Conservation (phyloP, 2,329 filamentous ascomycete genomes). For the Fusarium graminum region DNA sequence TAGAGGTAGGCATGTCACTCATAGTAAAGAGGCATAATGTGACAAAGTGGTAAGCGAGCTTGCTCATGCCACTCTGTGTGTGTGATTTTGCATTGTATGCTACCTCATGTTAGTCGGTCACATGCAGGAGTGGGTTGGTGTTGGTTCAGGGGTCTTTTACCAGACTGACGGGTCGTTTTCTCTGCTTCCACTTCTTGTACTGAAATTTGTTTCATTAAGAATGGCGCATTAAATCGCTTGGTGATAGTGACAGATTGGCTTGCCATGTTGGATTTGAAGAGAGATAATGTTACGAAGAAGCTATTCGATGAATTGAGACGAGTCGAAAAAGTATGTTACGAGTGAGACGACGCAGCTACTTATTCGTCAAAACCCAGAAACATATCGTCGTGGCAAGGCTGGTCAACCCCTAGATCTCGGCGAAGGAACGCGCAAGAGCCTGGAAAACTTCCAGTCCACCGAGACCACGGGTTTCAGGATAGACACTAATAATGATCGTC, state of each 20-base stretch:
- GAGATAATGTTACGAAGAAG: neutral
- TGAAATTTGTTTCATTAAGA: slow-evolving; percentile 5
- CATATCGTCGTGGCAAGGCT: slow-evolving; percentile 7
- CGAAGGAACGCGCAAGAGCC: slow-evolving; percentile 5
- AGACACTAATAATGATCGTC: slow-evolving; percentile 19
- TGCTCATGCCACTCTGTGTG: slow-evolving; percentile 8
- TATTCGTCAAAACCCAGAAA: slow-evolving; percentile 6
- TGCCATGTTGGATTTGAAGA: slow-evolving; percentile 7
- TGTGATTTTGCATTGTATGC: slow-evolving; percentile 17
- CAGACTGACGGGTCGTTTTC: slow-evolving; percentile 24
- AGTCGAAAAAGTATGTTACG: neutral
- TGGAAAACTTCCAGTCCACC: slow-evolving; percentile 9
- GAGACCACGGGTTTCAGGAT: slow-evolving; percentile 18
- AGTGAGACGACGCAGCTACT: slow-evolving; percentile 20
- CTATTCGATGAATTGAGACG: neutral
- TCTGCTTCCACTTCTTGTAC: slow-evolving; percentile 1
- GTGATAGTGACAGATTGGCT: slow-evolving; percentile 25
- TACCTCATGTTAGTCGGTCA: slow-evolving; percentile 26
- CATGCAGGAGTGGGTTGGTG: slow-evolving; percentile 8
- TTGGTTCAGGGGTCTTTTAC: slow-evolving; percentile 31
- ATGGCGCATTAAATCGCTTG: slow-evolving; percentile 8
- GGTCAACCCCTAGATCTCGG: neutral
- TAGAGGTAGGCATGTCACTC: slow-evolving; percentile 40
- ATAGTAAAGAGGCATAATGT: slow-evolving; percentile 41
- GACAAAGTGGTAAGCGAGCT: slow-evolving; percentile 32